Evolutionary conservation across 352 stramenopile species (phyloP).

Genomic region (Globisporangium cylindrosporum): DNA sequence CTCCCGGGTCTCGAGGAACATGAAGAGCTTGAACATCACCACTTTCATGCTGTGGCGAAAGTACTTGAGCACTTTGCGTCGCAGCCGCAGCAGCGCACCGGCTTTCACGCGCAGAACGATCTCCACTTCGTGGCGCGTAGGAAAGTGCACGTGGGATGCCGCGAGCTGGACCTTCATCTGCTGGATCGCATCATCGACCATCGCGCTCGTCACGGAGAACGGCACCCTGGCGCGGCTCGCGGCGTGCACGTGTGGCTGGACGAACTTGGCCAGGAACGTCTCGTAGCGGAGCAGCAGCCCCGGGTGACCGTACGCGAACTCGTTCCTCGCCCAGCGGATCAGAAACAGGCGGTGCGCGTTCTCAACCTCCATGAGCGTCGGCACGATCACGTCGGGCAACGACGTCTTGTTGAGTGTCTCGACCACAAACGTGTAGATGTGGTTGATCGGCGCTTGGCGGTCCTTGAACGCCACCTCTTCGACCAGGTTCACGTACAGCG

Average conservation of each 20-base stretch:
- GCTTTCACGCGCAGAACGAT: constrained; percentile 38
- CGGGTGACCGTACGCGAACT: constrained; percentile 30
- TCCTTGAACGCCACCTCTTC: constrained; percentile 60
- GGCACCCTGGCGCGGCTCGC: constrained; percentile 16
- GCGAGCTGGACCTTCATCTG: constrained; percentile 55
- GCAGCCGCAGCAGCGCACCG: constrained; percentile 28
- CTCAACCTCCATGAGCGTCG: constrained; percentile 41
- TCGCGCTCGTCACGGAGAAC: constrained; percentile 12
- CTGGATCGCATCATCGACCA: constrained; percentile 22
- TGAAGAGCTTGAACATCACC: constrained; percentile 27
- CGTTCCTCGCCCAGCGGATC: constrained; percentile 35
- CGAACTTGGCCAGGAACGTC: constrained; percentile 41
- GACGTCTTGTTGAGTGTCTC: constrained; percentile 28
- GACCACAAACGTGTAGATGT: constrained; percentile 43
- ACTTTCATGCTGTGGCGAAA: constrained; percentile 42
- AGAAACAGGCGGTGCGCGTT: constrained; percentile 35
- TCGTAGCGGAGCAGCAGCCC: constrained; percentile 61
- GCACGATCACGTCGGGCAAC: constrained; percentile 30
- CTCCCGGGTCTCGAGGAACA: constrained; percentile 42
- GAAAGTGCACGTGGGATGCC: constrained; percentile 46
- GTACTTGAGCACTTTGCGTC: constrained; percentile 40
- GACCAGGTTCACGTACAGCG: constrained; percentile 50
- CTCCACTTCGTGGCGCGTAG: constrained; percentile 30
- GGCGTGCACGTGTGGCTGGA: constrained; percentile 29
- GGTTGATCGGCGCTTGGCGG: constrained; percentile 23